Conservation (phyloP, 305 asterid species). For the Fraxinus nigra region DNA sequence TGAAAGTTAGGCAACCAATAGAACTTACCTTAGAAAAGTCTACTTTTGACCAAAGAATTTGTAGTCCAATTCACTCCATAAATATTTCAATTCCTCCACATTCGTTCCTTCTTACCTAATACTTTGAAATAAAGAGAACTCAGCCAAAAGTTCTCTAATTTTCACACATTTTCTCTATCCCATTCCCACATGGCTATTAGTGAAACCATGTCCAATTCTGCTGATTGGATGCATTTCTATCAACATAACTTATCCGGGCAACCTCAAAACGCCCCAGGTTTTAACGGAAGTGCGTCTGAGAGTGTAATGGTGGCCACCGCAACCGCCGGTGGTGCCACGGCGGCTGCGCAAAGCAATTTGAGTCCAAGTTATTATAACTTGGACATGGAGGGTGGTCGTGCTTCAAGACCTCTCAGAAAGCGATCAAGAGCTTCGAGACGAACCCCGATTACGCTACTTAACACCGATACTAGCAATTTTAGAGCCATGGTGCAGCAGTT, state of each 20-base stretch:
- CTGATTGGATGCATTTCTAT: slow-evolving; percentile 19
- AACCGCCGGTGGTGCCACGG: neutral
- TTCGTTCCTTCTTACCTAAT: neutral
- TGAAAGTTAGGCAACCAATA: neutral
- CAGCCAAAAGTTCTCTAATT: neutral
- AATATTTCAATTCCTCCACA: neutral
- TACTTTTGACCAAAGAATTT: slow-evolving; percentile 6
- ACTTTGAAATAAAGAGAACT: neutral
- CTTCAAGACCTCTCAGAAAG: slow-evolving; percentile 25
- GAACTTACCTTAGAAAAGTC: neutral
- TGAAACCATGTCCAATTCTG: slow-evolving; percentile 22
- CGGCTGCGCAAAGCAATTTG: neutral
- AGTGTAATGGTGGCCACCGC: slow-evolving; percentile 12
- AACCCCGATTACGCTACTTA: slow-evolving; percentile 31
- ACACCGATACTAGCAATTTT: slow-evolving; percentile 31
- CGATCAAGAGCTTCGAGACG: slow-evolving; percentile 35
- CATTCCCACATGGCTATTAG: slow-evolving; percentile 19
- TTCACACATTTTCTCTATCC: neutral
- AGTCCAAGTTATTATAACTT: neutral
- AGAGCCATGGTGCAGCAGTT: slow-evolving; percentile 43
- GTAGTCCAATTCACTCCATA: neutral
- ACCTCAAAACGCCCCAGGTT: slow-evolving; percentile 7
- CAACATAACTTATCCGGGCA: neutral
- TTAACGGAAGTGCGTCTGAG: neutral
- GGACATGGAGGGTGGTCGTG: slow-evolving; percentile 18